Evolutionary conservation across 148 eudicot species (phyloP), one percentile per base, ranked within the genome.

Genomic region (Rhododendron ovatum): DNA sequence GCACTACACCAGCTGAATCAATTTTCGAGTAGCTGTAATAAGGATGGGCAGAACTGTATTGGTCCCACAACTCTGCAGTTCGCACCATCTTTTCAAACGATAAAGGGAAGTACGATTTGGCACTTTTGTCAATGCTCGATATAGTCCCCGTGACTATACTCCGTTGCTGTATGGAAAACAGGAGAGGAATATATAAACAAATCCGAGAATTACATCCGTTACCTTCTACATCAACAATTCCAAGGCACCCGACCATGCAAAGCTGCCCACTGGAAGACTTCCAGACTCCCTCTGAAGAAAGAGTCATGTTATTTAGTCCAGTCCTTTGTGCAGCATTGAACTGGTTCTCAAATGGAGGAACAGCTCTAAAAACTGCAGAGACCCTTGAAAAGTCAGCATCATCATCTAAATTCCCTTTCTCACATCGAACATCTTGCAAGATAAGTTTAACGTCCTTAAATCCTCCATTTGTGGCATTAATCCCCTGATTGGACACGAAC

Each of bases 201-300:
- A 96, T 89, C 69, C 96, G 94, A 84, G 96, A 88, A 90, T 88
- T 85, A 87, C 99, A 96, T 47, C 82, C 85, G 28, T 77, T 82
- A 12, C 83, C 87, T 80, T 90, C 87, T 30, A n/a, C 83, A 90
- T 86, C 93, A 13, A 81, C 86, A 41, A 86, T 65, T 71, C 93
- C 96, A 75, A 78, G 91, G 86, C 99, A 96, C 26, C 95, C 98
- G 86, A 94, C 90, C 99, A 96, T 96, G 91, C 99, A 96, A 86
- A 96, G 94, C 90, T 94, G 96, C 47, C 99, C 99, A 18, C 84
- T 91, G 2, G 98, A 93, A 77, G 96, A 89, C 24, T 92, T 93
- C 99, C 99, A 96, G n/a, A 90, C 82, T 47, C 98, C 99, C 86
- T 96, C 99, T 39, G 94, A 95, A 82, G 92, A 88, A 81, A 95